Evolutionary conservation across 306 rosid genomes (phyloP), one percentile per base, ranked within the genome.

Genomic region (Prunus padus): DNA sequence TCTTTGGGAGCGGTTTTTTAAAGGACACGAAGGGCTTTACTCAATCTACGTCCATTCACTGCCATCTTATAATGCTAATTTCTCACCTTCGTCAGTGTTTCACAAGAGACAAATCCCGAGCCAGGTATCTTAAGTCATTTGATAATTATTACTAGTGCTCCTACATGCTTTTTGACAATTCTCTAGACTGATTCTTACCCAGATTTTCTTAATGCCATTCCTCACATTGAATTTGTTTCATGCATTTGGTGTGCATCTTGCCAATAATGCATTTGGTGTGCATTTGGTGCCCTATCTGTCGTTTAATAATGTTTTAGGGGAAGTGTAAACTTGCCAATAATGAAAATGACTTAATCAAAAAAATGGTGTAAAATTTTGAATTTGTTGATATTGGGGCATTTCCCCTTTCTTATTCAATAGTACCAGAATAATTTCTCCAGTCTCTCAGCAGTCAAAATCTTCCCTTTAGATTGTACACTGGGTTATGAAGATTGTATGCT

Each of bases 1-100:
- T 57, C 92, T 96, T 42, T 96, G 99, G 99, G 92, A 96, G 85
- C 88, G 82, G 71, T 96, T 96, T 77, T 90, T 92, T 69, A 73
- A 81, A 50, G 99, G 96, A 67, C 84, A 92, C 14, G 85, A 82
- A 47, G 79, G 55, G 49, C 86, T 84, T 69, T 92, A 88, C 82
- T 89, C 98, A 3, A 92, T 96, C 55, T 92, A 92, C 82, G 75
- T 90, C 66, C 99, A 96, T 86, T 79, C 98, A 12, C 5, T 88
- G 82, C 99, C 99, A 26, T 89, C 96, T 22, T 96, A 92, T 69
- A 54, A 40, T 31, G 76, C 90, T n/a, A 67, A 83, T 62, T 90
- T 84, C 84, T 52, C 85, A 0, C 76, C 89, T 14, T 87, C 97
- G 4, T 96, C 99, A 1, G 91, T 92, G 51, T 96, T 92, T 79